A percentile compares a stretch with the other conserved stretches of the same genome.
Conservation (phyloP, 805 yeast genomes). For the Ogataea populi-albae region DNA sequence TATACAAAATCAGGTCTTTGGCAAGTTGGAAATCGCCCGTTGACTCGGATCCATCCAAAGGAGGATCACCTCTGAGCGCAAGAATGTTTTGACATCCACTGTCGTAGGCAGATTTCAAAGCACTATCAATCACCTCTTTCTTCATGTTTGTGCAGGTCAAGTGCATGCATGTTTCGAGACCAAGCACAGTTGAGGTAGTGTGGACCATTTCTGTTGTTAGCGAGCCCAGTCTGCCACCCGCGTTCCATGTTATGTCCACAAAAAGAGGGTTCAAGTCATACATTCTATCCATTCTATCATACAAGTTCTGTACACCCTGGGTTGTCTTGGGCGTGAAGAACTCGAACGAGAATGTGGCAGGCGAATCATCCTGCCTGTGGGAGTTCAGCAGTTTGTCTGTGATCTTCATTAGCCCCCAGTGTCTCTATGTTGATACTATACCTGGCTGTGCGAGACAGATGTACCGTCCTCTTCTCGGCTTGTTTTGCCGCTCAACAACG, state of each 20-base stretch:
- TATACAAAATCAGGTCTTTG: conserved; percentile 77
- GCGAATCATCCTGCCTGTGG: conserved; percentile 30
- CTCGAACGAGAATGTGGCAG: conserved; percentile 89
- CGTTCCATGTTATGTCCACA: conserved; percentile 97
- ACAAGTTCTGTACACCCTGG: conserved; percentile 93
- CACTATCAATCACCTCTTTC: conserved; percentile 72
- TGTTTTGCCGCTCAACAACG: no score
- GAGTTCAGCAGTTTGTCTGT: conserved; percentile 43
- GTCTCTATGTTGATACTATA: no score
- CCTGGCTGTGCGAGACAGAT: no score
- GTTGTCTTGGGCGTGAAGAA: conserved; percentile 96
- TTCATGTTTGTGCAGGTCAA: conserved; percentile 97
- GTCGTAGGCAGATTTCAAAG: conserved; percentile 77
- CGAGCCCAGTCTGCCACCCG: conserved; percentile 85
- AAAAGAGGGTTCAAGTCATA: conserved; percentile 86
- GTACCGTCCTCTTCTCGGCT: no score
- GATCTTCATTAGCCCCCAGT: conserved; percentile 37
- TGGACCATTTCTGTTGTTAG: conserved; percentile 89
- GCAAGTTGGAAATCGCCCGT: conserved; percentile 89
- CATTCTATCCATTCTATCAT: conserved; percentile 98
- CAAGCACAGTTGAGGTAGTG: conserved; percentile 84
- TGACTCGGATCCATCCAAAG: conserved; percentile 67
- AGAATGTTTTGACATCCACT: conserved; percentile 95
- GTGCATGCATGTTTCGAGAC: conserved; percentile 97
- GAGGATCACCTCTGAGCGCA: conserved; percentile 96